Conservation (phyloP, 495 filamentous ascomycete species). For the Aspergillus carlsbadensis region DNA sequence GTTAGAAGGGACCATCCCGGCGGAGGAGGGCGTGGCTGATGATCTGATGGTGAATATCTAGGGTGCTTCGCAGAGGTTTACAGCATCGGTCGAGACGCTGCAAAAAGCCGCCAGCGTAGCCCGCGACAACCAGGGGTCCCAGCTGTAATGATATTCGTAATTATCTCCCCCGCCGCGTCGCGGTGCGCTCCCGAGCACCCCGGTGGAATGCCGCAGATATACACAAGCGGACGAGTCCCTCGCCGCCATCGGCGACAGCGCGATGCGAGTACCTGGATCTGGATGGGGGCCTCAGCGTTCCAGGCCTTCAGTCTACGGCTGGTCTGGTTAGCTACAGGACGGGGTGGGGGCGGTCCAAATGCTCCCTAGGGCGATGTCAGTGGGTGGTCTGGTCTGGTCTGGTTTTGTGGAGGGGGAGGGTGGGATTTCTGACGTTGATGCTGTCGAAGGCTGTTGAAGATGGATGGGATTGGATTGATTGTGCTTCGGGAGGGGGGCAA, state of each 20-base stretch:
- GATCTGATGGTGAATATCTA: too few relatives aligned
- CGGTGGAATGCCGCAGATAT: conserved; percentile 22
- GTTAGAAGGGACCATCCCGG: too few relatives aligned
- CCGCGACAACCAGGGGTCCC: too few relatives aligned
- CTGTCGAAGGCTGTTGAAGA: conserved; percentile 42
- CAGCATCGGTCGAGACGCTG: too few relatives aligned
- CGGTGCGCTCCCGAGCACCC: too few relatives aligned
- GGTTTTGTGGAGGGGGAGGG: conserved; percentile 50
- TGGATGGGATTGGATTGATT: conserved; percentile 48
- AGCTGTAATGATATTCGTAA: too few relatives aligned
- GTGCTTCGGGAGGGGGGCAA: conserved; percentile 56
- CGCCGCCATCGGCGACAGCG: conserved; percentile 34
- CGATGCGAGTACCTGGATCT: conserved; percentile 37
- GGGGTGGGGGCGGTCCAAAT: conserved; percentile 51
- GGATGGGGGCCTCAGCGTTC: conserved; percentile 29
- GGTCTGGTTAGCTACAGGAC: conserved; percentile 49
- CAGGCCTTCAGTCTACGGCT: conserved; percentile 60
- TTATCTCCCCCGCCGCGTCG: too few relatives aligned
- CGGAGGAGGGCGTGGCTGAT: too few relatives aligned
- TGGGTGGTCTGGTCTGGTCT: conserved; percentile 50
- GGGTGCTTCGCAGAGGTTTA: too few relatives aligned
- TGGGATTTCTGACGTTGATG: conserved; percentile 47
- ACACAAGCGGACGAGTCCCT: conserved; percentile 62
- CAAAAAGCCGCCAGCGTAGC: too few relatives aligned
- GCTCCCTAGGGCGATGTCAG: conserved; percentile 49